A percentile compares a stretch with the other conserved stretches of the same genome.
phyloP scores from a whole-genome alignment of 1,284 basidiomycete species.

The Marasmius fiardii region DNA sequence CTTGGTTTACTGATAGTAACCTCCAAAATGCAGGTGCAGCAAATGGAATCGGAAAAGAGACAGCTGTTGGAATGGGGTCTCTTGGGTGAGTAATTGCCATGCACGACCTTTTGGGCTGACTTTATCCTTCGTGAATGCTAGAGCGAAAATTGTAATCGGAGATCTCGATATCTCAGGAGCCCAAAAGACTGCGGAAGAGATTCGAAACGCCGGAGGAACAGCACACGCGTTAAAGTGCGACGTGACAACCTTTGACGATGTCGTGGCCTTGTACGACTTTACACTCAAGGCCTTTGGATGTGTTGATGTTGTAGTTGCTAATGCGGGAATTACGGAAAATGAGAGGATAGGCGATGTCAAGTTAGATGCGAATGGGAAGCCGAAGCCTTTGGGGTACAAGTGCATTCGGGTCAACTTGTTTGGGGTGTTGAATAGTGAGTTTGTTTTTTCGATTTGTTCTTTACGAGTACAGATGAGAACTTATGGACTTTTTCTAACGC shows the following conservation, averaged over 20 bases:
- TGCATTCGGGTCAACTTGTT: conserved; percentile 53
- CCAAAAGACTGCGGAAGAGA: conserved; percentile 37
- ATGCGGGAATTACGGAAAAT: conserved; percentile 51
- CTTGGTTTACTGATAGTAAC: neutral
- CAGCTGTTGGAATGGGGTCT: conserved; percentile 41
- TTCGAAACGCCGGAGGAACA: conserved; percentile 39
- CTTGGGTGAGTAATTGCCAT: conserved; percentile 50
- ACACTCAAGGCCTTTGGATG: conserved; percentile 41
- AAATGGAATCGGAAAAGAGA: conserved; percentile 52
- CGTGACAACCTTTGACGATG: conserved; percentile 54
- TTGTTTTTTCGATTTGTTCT: neutral
- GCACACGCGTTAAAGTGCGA: conserved; percentile 45
- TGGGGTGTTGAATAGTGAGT: conserved; percentile 48
- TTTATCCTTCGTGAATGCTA: too few species aligned
- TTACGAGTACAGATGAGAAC: neutral
- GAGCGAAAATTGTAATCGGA: conserved; percentile 55
- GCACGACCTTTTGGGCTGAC: too few species aligned
- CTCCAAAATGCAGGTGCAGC: too few species aligned
- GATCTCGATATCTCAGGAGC: conserved; percentile 42
- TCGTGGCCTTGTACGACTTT: conserved; percentile 49
- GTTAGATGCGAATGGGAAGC: conserved; percentile 34
- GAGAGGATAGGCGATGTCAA: conserved; percentile 30
- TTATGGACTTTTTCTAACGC: neutral
- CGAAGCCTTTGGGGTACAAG: conserved; percentile 38
- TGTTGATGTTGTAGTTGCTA: conserved; percentile 55